Percentiles rank a stretch among this genome's conserved stretches.
phyloP scores from a whole-genome alignment of 805 yeast genomes.

The Cyberlindnera euphorbiiphila region DNA sequence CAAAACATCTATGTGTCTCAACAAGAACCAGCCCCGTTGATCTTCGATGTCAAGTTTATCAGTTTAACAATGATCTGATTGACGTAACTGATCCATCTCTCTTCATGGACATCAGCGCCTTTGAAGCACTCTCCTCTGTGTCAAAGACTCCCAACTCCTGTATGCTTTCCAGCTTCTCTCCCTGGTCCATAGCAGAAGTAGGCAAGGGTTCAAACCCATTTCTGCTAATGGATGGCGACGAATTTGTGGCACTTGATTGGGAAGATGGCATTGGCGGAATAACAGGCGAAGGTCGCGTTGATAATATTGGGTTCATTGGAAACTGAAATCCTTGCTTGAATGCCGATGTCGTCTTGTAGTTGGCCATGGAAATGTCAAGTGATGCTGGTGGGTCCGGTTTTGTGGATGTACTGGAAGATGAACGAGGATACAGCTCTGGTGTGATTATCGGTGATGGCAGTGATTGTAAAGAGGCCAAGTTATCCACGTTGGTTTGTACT shows the following conservation, averaged over 20 bases:
- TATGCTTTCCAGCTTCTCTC: slow-evolving; percentile 8
- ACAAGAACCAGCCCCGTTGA: background rate
- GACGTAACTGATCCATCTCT: slow-evolving; percentile 21
- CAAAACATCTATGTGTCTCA: too few species aligned
- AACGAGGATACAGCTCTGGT: slow-evolving; percentile 24
- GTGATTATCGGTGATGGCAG: slow-evolving; percentile 28
- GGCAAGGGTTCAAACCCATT: slow-evolving; percentile 4
- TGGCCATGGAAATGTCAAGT: background rate
- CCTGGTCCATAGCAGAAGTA: slow-evolving; percentile 5
- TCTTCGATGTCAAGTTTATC: background rate
- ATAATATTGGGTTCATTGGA: slow-evolving; percentile 9
- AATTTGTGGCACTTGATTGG: background rate
- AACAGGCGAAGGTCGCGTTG: slow-evolving; percentile 1
- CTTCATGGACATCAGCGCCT: slow-evolving; percentile 23
- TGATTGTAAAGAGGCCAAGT: slow-evolving; percentile 9
- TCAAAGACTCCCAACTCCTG: slow-evolving; percentile 4
- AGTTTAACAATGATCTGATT: slow-evolving; percentile 25
- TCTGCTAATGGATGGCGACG: background rate
- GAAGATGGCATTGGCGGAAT: background rate
- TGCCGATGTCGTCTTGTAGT: slow-evolving; percentile 1
- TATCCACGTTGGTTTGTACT: background rate
- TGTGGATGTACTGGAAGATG: slow-evolving; percentile 1
- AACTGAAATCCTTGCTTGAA: slow-evolving; percentile 22
- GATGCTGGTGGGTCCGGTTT: background rate
- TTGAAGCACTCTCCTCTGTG: slow-evolving; percentile 16